Evolutionary conservation across 148 eudicot genomes (phyloP).

Genomic region (Tetragonia tetragonoides): DNA sequence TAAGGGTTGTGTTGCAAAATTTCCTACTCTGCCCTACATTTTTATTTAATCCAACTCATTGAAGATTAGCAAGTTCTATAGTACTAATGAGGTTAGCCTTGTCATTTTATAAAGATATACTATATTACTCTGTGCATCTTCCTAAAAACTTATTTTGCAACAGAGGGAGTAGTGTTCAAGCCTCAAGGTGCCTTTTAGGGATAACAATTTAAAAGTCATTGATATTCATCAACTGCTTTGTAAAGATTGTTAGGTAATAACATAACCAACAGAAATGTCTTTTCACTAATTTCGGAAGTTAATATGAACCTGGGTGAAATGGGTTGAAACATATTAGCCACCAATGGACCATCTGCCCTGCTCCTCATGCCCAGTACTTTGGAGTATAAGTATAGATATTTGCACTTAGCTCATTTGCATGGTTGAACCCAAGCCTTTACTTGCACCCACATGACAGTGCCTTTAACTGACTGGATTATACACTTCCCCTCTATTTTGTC

Average conservation of each 20-base stretch:
- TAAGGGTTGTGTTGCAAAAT: too few species aligned
- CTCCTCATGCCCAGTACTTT: too few species aligned
- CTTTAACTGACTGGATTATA: background rate
- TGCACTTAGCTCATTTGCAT: background rate
- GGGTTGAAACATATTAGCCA: background rate
- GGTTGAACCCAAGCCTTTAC: background rate
- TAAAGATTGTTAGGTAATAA: background rate
- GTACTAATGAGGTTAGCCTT: too few species aligned
- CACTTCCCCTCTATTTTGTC: background rate
- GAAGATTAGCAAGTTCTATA: too few species aligned
- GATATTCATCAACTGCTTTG: background rate
- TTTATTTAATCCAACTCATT: too few species aligned
- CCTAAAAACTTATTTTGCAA: too few species aligned
- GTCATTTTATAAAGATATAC: too few species aligned
- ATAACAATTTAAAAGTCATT: background rate
- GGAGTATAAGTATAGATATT: too few species aligned
- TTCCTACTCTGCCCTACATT: too few species aligned
- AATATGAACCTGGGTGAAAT: too few species aligned
- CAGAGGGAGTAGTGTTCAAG: too few species aligned
- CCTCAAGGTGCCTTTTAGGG: background rate
- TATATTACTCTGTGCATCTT: too few species aligned
- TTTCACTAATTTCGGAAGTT: background rate
- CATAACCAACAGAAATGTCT: background rate
- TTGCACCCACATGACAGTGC: background rate
- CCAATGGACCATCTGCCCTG: background rate